phyloP scores from a whole-genome alignment of 2,329 filamentous ascomycete genomes.

The Stagonosporopsis chrysanthemi region DNA sequence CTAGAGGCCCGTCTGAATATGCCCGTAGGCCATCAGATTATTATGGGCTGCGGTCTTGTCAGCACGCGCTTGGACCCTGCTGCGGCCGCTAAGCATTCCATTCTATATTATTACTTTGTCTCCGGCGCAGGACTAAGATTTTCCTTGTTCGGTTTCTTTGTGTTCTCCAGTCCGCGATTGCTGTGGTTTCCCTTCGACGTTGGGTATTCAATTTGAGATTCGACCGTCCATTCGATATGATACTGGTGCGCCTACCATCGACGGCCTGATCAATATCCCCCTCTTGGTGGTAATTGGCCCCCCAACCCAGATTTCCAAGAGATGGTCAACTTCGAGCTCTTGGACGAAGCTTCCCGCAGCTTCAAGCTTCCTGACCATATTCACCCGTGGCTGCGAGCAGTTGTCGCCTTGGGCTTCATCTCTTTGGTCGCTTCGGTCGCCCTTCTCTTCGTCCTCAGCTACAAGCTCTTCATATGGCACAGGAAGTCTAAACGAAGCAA shows the following conservation, averaged over 20 bases:
- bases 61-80: constrained; percentile 15
- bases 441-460: constrained; percentile 56
- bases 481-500: constrained; percentile 56
- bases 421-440: constrained; percentile 55
- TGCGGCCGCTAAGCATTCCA: constrained; percentile 11
- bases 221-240: constrained; percentile 27
- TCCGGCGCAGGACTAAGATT: constrained; percentile 18
- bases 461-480: constrained; percentile 54
- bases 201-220: neutral
- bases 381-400: constrained; percentile 54
- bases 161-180: neutral
- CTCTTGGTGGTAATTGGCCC: constrained; percentile 11
- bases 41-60: constrained; percentile 5
- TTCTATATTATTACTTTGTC: constrained; percentile 36
- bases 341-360: constrained; percentile 40
- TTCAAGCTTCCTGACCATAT: constrained; percentile 47
- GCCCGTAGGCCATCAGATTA: neutral
- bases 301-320: neutral
- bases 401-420: constrained; percentile 56
- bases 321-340: constrained; percentile 31
- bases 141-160: constrained; percentile 13
- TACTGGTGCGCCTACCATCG: constrained; percentile 14
- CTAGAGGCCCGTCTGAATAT: neutral
- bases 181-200: neutral
- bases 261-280: constrained; percentile 23